Base-by-base conservation (phyloP, 202 grass and related monocot genomes). In the Alloteropsis angusta region DNA sequence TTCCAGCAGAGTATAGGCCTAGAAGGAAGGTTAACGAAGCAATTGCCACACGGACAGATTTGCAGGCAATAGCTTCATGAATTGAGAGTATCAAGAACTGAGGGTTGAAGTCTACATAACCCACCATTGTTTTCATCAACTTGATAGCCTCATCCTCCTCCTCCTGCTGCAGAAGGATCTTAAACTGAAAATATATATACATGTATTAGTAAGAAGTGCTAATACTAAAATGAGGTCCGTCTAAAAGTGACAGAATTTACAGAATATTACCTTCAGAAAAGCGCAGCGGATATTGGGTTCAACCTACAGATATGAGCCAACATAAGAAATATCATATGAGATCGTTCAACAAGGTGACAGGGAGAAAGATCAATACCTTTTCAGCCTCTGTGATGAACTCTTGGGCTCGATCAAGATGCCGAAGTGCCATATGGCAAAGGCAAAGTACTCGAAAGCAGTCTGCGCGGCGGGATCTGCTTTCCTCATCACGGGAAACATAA, bases 91-190 rank as follows among this genome's bases (percentile, higher is more conserved):
- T 82, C 21, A 98, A 84, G 75, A 93, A 95, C 37, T 87, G 63
- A 58, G 87, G 92, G 34, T 95, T 82, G 81, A 98, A 98, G 79
- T 95, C 92, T 50, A 78, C 76, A 83, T 91, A 91, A 34, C 74
- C 76, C 70, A 93, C 46, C 96, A 98, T 93, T 43, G 72, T 77
- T 73, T 93, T 87, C 78, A 98, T 86, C 67, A 82, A 67, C 61
- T 87, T 89, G 79, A 89, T 93, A 60, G 88, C 92, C 81, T 93
- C 78, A 0, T 89, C 89, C n/a, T 90, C 82, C 37, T 93, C 87
- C 61, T 89, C 71, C 77, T 85, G 93, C 83, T 91, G 86, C 50
- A 98, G 58, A 89, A 91, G 67, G 77, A 98, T 98, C 78, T 98
- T 95, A 62, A 93, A 87, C 96, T 98, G 53, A 21, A 80, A 36